phyloP scores from a whole-genome alignment of 164 flowering plant species.

The Vitis cinerea region DNA sequence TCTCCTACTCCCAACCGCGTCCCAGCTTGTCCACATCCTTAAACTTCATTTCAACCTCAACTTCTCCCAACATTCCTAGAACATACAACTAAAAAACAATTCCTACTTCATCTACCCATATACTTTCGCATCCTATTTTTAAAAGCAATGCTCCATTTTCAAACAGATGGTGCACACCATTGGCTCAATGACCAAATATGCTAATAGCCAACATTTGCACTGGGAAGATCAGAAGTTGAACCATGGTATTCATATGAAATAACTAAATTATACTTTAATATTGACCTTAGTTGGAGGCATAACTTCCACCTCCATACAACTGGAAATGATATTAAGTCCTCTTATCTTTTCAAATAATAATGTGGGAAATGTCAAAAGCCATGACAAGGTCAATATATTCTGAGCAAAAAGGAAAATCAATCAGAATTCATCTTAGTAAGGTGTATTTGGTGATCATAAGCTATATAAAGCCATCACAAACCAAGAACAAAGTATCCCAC shows the following conservation, averaged over 20 bases:
- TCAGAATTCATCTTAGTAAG: neutral
- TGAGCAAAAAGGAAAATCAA: neutral
- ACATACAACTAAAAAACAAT: neutral
- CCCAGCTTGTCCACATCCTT: constrained; percentile 8
- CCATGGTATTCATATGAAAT: too few relatives aligned
- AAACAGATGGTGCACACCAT: too few relatives aligned
- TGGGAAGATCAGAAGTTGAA: too few relatives aligned
- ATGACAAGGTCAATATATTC: constrained; percentile 7
- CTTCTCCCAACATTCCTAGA: neutral
- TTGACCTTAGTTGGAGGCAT: neutral
- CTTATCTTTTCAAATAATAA: neutral
- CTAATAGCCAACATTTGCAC: too few relatives aligned
- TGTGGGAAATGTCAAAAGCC: neutral
- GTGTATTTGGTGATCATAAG: neutral
- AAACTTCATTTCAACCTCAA: neutral
- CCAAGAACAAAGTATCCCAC: constrained; percentile 4
- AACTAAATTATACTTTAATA: neutral
- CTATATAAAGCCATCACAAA: constrained; percentile 11
- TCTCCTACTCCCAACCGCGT: constrained; percentile 10
- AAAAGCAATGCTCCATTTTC: too few relatives aligned
- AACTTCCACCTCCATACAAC: neutral
- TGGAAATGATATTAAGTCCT: neutral
- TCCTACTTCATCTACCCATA: too few relatives aligned
- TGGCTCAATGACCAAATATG: too few relatives aligned
- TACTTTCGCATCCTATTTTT: too few relatives aligned